These are phyloP conservation scores for Ceratocystis cacaofunesta DNA, from an alignment of 2,329 filamentous ascomycete genomes.

Conservation along the genomic window DNA sequence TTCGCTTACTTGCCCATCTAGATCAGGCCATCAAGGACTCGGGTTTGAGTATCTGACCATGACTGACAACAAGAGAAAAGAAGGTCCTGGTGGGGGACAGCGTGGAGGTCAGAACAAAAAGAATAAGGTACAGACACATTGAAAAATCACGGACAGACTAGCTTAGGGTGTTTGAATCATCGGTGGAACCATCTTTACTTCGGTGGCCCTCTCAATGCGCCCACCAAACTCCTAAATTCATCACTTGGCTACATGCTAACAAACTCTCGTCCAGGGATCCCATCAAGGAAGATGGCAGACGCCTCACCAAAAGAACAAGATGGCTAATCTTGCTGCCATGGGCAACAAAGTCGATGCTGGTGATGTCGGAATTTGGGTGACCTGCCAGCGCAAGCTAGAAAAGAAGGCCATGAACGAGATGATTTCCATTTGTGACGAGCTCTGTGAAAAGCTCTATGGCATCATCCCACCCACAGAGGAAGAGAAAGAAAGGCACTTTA, in stretches of 20 bases:
- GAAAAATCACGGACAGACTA: too few relatives aligned
- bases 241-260: too few relatives aligned
- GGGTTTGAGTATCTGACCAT: not conserved
- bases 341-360: constrained; percentile 45
- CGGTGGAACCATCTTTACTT: not conserved
- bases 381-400: constrained; percentile 58
- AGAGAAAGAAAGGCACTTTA: constrained; percentile 20
- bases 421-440: constrained; percentile 49
- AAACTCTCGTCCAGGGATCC: constrained; percentile 6
- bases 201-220: not conserved
- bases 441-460: constrained; percentile 47
- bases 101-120: constrained; percentile 25
- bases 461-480: constrained; percentile 28
- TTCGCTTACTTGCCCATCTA: too few relatives aligned
- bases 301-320: constrained; percentile 40
- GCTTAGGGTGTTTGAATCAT: not conserved
- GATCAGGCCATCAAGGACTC: too few relatives aligned
- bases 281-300: constrained; percentile 44
- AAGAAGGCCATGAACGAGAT: constrained; percentile 54
- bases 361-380: constrained; percentile 63
- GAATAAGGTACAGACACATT: constrained; percentile 27
- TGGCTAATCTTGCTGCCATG: constrained; percentile 28
- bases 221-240: too few relatives aligned
- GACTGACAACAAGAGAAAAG: constrained; percentile 15
- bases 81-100: constrained; percentile 20